Base-by-base conservation (phyloP, 257 asterid genomes). In the Solanum pennellii region DNA sequence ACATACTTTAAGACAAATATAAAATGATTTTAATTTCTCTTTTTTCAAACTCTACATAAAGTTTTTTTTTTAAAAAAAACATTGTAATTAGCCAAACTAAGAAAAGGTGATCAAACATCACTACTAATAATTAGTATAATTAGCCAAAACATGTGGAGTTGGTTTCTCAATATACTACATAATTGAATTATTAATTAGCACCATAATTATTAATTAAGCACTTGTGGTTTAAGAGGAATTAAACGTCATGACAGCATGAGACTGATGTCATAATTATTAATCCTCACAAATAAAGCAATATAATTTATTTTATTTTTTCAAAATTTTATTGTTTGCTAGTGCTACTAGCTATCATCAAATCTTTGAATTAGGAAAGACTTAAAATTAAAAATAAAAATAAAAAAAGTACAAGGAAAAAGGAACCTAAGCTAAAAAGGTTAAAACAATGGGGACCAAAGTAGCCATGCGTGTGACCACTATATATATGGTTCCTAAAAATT, bases 401-500 rank as follows among this genome's bases (percentile, higher is more conserved):
- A 47, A 23, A 66, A 56, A 56, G 62, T 56, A 31, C 29, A 41
- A 37, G 85, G 25, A 39, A 39, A 60, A 89, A 82, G 52, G 72
- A 15, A 20, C 45, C 56, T 39, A n/a, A 76, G 85, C 68, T 80
- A 29, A 82, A 39, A 49, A 72, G 66, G 66, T 71, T 83, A 27
- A 39, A 60, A 27, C 42, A 44, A 69, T 71, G 90, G 96, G 95
- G 96, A 92, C 97, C 94, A 92, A 89, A 90, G 88, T 45, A 87
- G 89, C 95, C 96, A 94, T 94, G 96, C 95, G 94, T 94, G 96
- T 90, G 98, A 92, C 93, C 95, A 94, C 91, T 89, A 44, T 77
- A 45, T 89, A 90, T 83, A 91, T 87, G 92, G 90, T 89, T 88
- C 66, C 89, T 88, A 91, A 15, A 69, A 69, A 15, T 4, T 69